Evolutionary conservation across 257 asterid species (phyloP).

Genomic region (Solanum chiquidenum): DNA sequence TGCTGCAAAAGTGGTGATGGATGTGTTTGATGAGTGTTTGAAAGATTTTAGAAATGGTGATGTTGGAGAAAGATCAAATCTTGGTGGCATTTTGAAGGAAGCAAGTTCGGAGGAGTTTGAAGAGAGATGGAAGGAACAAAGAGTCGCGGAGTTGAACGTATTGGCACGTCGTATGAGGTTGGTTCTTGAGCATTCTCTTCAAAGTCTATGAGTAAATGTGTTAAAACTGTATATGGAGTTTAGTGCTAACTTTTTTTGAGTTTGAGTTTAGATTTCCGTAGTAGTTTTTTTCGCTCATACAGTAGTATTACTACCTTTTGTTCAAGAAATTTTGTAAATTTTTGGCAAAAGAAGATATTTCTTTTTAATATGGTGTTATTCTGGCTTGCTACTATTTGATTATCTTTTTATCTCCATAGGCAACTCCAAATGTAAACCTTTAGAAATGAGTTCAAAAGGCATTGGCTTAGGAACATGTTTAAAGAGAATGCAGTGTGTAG

Average conservation of each 20-base stretch:
- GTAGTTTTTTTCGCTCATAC: not conserved
- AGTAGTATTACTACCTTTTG: not conserved
- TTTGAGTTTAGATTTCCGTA: not conserved
- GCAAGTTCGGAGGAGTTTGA: constrained; percentile 16
- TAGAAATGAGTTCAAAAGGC: not conserved
- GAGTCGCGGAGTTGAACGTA: constrained; percentile 59
- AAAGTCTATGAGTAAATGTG: constrained; percentile 26
- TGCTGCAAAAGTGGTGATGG: constrained; percentile 36
- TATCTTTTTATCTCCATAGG: not conserved
- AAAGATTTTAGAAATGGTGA: constrained; percentile 29
- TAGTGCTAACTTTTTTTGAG: not conserved
- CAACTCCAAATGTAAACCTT: not conserved
- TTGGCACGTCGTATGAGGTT: constrained; percentile 61
- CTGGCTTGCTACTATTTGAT: not conserved
- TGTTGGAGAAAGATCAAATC: constrained; percentile 2
- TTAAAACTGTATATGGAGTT: not conserved
- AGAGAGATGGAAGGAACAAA: constrained; percentile 56
- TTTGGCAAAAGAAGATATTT: not conserved
- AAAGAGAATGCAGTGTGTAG: not conserved
- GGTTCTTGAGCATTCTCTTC: constrained; percentile 47
- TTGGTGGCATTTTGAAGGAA: constrained; percentile 9
- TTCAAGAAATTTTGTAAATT: not conserved
- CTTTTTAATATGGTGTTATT: not conserved
- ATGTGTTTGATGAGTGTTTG: constrained; percentile 52
- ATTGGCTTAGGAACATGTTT: not conserved